Percentiles rank a stretch among this genome's conserved stretches.
phyloP scores from a whole-genome alignment of 177 flowering plant genomes.

The Vitis hybrid region DNA sequence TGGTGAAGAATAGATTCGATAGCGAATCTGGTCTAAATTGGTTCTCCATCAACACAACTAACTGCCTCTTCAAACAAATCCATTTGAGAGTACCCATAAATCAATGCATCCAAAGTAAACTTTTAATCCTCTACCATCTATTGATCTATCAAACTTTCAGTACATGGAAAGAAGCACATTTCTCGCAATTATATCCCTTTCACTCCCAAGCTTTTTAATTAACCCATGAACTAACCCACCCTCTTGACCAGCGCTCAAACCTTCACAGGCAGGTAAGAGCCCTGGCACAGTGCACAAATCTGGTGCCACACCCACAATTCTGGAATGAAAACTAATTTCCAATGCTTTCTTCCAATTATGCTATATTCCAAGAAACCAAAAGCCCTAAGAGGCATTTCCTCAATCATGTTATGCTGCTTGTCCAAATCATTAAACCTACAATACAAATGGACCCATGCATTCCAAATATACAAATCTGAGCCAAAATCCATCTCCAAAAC shows the following conservation, averaged over 20 bases:
- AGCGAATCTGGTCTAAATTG: no score
- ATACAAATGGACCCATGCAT: constrained; percentile 24
- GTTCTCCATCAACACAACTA: no score
- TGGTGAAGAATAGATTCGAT: constrained; percentile 26
- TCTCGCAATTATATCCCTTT: constrained; percentile 26
- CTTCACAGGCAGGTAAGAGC: constrained; percentile 32
- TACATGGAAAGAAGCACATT: constrained; percentile 48
- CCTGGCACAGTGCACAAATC: no score
- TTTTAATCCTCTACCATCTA: constrained; percentile 32
- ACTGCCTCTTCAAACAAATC: no score
- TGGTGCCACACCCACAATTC: no score
- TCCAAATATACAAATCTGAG: constrained; percentile 53
- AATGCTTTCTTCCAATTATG: no score
- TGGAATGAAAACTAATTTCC: no score
- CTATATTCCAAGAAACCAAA: no score
- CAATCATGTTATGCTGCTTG: no score
- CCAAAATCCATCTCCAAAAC: constrained; percentile 40
- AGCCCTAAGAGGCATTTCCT: no score
- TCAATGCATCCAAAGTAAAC: constrained; percentile 23
- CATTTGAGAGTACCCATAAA: no score
- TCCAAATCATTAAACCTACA: no score
- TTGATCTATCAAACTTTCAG: constrained; percentile 28
- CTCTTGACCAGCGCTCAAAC: constrained; percentile 31
- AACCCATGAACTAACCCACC: constrained; percentile 43
- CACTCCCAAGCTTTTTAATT: constrained; percentile 37